Base-by-base conservation (phyloP, 495 filamentous ascomycete species). In the Cercophora samala region DNA sequence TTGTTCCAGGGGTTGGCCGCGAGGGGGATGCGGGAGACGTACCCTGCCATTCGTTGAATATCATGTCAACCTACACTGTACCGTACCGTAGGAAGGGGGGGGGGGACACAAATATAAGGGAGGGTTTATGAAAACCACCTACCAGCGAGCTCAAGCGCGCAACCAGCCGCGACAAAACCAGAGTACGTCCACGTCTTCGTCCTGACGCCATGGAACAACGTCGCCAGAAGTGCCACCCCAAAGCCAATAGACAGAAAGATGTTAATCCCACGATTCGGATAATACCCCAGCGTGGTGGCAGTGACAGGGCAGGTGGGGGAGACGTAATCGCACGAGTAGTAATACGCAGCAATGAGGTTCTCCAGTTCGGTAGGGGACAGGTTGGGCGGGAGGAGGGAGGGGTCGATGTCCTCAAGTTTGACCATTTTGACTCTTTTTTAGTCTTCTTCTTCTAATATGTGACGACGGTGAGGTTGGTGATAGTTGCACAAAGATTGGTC, bases 261-360 rank as follows among this genome's bases (percentile, higher is more conserved):
- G 74, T 89, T 89, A 55, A 83, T 86, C 58, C 83, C 87, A 6
- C 86, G 77, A 69, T 82, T 87, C 2, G 89, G 89, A 63, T 84
- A 85, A 77, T 91, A 91, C 32, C 88, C 89, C 69, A 90, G 84
- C 19, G 87, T 89, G 3, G 88, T 89, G 1, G 79, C 80, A 53
- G 82, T 66, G 58, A 90, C 86, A 1, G 86, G 85, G 68, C 89
- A 92, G 3, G 63, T 22, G 0, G 76, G 69, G 37, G 76, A 70
- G 46, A 90, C 82, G 42, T 82, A 68, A 15, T 70, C 74, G 75
- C 88, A 89, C 23, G 72, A 60, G 62, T 71, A 72, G 70, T 73
- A 80, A n/a, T 71, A 73, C 25, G 69, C 58, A n/a, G 55, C 66
- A 26, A 69, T 56, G 51, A 64, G 42, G 32, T 69, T 59, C 26